Conservation (phyloP, 306 rosid species). For the Cucurbita moschata region DNA sequence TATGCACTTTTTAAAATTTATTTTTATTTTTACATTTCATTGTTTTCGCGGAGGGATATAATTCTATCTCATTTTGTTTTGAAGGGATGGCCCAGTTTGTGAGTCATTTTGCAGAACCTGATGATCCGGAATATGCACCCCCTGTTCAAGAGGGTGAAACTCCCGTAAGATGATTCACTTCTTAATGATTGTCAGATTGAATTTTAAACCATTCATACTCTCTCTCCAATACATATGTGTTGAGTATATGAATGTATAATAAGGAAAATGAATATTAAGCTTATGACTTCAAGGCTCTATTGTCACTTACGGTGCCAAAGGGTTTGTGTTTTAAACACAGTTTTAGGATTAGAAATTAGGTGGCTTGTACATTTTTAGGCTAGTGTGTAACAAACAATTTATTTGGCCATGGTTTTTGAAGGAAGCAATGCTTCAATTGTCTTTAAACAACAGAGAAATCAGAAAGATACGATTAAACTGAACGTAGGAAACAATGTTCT, state of each 20-base stretch:
- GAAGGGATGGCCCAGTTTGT: conserved; percentile 88
- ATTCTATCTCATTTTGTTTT: background rate
- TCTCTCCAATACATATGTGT: background rate
- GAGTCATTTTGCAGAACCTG: conserved; percentile 68
- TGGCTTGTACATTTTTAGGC: background rate
- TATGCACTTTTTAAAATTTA: background rate
- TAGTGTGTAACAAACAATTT: background rate
- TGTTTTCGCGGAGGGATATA: background rate
- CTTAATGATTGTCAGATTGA: background rate
- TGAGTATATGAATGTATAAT: too few relatives aligned
- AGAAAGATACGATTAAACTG: background rate
- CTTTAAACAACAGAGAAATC: background rate
- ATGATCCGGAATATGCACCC: conserved; percentile 63
- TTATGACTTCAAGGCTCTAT: background rate
- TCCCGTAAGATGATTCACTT: conserved; percentile 41
- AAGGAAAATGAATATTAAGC: background rate
- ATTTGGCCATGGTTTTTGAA: background rate
- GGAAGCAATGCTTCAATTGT: background rate
- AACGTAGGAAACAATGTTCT: background rate
- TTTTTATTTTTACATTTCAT: background rate
- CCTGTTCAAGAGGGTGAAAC: conserved; percentile 67
- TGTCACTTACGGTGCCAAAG: background rate
- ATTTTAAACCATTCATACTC: background rate
- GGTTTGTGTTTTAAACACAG: background rate
- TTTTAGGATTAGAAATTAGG: background rate